Base-by-base conservation (phyloP, 2,329 filamentous ascomycete genomes). In the Aplosporella prunicola region DNA sequence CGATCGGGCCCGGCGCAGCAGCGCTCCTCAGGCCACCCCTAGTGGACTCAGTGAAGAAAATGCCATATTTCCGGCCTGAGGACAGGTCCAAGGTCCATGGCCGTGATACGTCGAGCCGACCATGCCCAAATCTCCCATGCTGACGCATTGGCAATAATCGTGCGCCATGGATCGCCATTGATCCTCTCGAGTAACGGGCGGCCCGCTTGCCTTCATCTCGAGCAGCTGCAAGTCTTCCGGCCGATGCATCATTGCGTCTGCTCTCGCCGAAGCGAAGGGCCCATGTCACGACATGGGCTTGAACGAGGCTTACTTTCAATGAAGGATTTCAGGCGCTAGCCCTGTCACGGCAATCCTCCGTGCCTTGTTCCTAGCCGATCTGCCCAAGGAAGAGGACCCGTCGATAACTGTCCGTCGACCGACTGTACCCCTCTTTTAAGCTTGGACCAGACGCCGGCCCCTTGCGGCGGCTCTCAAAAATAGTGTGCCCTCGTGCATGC, bases 401-500 rank as follows among this genome's bases (percentile, higher is more conserved):
- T 35, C 38, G 27, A 40, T 40, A 40, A 28, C 26, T 35, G 15
- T 30, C 38, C 28, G 35, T 28, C 27, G 20, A 20, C 28, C 27
- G 15, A 31, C 27, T 28, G 28, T 32, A 38, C 35, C 35, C 35
- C 35, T 38, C 35, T 38, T 32, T 26, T 5, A 20, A 31, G 32
- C 38, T 47, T 37, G 24, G 42, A 34, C 43, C 45, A 23, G 9
- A 15, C 20, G 20, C 27, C 20, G 45, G 45, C 36, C 26, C 15
- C 27, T 34, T 10, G 41, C 32, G 54, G 56, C 56, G 56, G 56
- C 49, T 60, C 59, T 51, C 49, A 58, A 60, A 60, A 60, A 60
- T 60, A 61, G 56, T 32, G 32, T 40, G 32, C 31, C 17, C 33
- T 40, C 20, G 25, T 35, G 38, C 38, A 35, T 35, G 17, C 32